These are phyloP conservation scores for Davidsoniella australis DNA, from an alignment of 2,329 filamentous ascomycete species.

Conservation along the genomic window DNA sequence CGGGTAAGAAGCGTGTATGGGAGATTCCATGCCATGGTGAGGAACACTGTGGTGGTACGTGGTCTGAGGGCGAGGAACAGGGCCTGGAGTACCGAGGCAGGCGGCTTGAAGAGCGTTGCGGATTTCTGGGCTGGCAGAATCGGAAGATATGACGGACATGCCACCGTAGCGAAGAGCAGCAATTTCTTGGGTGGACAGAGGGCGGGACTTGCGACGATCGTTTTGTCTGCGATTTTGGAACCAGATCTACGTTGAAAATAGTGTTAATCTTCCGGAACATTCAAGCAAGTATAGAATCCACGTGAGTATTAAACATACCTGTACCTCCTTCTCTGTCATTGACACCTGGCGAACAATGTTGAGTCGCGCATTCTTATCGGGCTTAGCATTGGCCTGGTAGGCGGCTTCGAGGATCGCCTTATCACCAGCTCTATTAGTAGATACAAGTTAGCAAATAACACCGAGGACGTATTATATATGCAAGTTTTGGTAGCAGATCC, in stretches of 20 bases:
- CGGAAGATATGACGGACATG: constrained; percentile 34
- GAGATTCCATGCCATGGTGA: constrained; percentile 1
- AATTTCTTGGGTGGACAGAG: constrained; percentile 62
- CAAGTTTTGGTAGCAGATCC: background rate
- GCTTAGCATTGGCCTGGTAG: constrained; percentile 72
- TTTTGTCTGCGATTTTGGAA: constrained; percentile 93
- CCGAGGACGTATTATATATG: background rate
- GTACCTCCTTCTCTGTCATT: constrained; percentile 87
- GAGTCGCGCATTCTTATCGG: constrained; percentile 73
- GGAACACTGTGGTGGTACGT: background rate
- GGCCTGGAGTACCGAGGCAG: constrained; percentile 11
- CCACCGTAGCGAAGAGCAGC: constrained; percentile 40
- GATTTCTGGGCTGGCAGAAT: constrained; percentile 16
- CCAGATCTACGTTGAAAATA: constrained; percentile 56
- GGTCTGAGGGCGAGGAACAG: constrained; percentile 19
- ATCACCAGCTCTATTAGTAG: constrained; percentile 57
- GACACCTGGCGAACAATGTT: constrained; percentile 73
- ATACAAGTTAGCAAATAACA: constrained; percentile 13
- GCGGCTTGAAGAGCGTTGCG: constrained; percentile 16
- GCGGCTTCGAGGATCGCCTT: constrained; percentile 76
- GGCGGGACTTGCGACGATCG: constrained; percentile 74
- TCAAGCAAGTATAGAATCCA: background rate
- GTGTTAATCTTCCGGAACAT: background rate
- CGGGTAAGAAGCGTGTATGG: constrained; percentile 5
- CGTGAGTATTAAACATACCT: constrained; percentile 40